Evolutionary conservation across 139 green algal species (phyloP).

Genomic region (Haematococcus sp.): DNA sequence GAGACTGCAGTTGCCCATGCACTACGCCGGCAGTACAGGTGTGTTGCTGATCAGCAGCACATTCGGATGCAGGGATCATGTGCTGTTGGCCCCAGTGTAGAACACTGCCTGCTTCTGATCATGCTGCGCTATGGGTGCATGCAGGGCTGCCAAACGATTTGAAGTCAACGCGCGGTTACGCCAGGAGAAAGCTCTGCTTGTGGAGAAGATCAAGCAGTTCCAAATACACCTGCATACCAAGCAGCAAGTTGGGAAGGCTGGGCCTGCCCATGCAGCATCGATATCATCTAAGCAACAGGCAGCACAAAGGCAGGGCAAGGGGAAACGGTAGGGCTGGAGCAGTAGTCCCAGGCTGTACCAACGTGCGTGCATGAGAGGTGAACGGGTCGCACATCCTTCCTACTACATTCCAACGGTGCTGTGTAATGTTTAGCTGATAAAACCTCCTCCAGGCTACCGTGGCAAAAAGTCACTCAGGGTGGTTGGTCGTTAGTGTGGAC

Average conservation of each 20-base stretch:
- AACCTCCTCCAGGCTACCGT: too few relatives aligned
- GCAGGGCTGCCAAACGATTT: conserved; percentile 7
- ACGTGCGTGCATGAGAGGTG: too few relatives aligned
- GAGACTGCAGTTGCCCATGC: not conserved
- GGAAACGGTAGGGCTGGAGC: too few relatives aligned
- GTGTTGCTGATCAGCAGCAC: not conserved
- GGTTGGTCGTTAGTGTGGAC: too few relatives aligned
- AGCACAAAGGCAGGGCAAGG: too few relatives aligned
- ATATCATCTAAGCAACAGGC: too few relatives aligned
- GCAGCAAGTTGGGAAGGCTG: conserved; percentile 13
- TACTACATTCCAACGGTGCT: too few relatives aligned
- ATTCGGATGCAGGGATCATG: not conserved
- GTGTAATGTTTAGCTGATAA: too few relatives aligned
- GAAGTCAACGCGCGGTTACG: conserved; percentile 21
- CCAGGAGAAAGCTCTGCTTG: conserved; percentile 20
- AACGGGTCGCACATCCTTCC: too few relatives aligned
- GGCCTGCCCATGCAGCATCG: too few relatives aligned
- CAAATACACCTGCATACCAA: conserved; percentile 35
- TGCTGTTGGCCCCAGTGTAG: not conserved
- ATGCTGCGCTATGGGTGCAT: not conserved
- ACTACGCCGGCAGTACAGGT: not conserved
- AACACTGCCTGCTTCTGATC: not conserved
- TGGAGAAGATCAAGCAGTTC: conserved; percentile 38
- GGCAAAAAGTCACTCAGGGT: too few relatives aligned
- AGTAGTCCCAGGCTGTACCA: too few relatives aligned